Conservation (phyloP, 345 rosid genomes). For the Bruguiera gymnorhiza region DNA sequence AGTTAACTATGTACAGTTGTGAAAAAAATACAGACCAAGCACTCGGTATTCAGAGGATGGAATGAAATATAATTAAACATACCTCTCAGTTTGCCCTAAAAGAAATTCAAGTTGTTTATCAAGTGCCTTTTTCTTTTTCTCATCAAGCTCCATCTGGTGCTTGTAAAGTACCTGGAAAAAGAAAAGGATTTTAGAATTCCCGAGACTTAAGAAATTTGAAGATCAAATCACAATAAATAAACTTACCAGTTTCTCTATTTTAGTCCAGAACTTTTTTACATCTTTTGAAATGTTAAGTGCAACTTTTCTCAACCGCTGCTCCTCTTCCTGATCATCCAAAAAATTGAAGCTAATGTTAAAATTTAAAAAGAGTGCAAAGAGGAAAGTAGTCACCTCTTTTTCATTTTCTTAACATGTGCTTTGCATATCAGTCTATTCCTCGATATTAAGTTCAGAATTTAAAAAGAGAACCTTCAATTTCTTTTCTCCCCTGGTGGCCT, state of each 20-base stretch:
- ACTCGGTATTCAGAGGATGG: background rate
- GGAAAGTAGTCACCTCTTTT: background rate
- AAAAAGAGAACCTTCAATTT: slow-evolving; percentile 74
- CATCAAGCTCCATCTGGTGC: slow-evolving; percentile 92
- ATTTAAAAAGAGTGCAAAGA: slow-evolving; percentile 9
- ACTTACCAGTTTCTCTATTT: slow-evolving; percentile 97
- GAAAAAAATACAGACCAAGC: background rate
- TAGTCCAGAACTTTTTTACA: slow-evolving; percentile 93
- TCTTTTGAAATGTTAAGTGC: slow-evolving; percentile 93
- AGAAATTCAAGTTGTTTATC: slow-evolving; percentile 97
- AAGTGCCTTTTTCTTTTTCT: slow-evolving; percentile 92
- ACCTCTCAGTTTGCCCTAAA: slow-evolving; percentile 99
- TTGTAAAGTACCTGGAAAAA: slow-evolving; percentile 82
- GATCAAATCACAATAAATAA: slow-evolving; percentile 16
- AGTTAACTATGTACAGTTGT: slow-evolving; percentile 5
- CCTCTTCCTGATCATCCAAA: slow-evolving; percentile 76
- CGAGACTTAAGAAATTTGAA: slow-evolving; percentile 9
- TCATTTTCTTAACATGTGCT: background rate
- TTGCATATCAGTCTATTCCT: slow-evolving; percentile 3
- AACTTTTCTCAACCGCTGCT: slow-evolving; percentile 76
- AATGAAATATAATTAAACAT: background rate
- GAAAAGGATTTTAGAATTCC: slow-evolving; percentile 24
- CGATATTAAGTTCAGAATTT: background rate
- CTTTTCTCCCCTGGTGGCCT: slow-evolving; percentile 85
- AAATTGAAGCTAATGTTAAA: slow-evolving; percentile 15